Conservation (phyloP, 208 protist genomes). For the Acanthamoeba royreba region DNA sequence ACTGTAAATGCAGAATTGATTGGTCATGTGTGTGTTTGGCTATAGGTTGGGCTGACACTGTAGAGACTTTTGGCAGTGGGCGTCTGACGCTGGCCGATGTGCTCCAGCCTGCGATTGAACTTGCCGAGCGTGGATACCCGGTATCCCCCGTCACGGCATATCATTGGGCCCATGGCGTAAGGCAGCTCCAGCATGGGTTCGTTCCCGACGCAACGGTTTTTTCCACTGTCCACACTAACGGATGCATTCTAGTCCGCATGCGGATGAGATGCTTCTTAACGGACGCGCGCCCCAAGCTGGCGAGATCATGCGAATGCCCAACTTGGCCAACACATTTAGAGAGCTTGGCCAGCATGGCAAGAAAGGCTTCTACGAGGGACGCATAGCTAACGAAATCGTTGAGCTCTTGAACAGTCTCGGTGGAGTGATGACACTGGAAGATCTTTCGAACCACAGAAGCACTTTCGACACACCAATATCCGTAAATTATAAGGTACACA, state of each 20-base stretch:
- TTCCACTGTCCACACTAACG: neutral
- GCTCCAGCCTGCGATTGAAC: slow-evolving; percentile 69
- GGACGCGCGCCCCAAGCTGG: slow-evolving; percentile 54
- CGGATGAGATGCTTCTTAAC: slow-evolving; percentile 33
- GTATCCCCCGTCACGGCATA: slow-evolving; percentile 50
- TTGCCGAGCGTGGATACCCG: slow-evolving; percentile 66
- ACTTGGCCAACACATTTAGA: slow-evolving; percentile 70
- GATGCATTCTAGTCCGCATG: neutral
- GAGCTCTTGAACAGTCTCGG: slow-evolving; percentile 51
- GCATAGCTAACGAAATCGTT: slow-evolving; percentile 72
- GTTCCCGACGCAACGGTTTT: neutral
- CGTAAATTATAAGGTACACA: slow-evolving; percentile 56
- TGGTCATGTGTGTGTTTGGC: neutral
- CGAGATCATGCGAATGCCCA: slow-evolving; percentile 64
- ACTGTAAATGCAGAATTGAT: no score
- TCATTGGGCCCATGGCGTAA: slow-evolving; percentile 26
- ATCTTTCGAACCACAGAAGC: slow-evolving; percentile 61
- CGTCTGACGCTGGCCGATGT: slow-evolving; percentile 58
- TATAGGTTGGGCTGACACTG: slow-evolving; percentile 70
- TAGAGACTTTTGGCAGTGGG: slow-evolving; percentile 71
- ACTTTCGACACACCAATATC: slow-evolving; percentile 51
- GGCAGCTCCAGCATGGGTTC: neutral
- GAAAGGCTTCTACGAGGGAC: slow-evolving; percentile 68
- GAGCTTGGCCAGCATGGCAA: slow-evolving; percentile 68
- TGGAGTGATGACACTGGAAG: slow-evolving; percentile 64